These are phyloP conservation scores for Leccinum fibrillosum DNA, from an alignment of 768 basidiomycete genomes.

Conservation along the genomic window DNA sequence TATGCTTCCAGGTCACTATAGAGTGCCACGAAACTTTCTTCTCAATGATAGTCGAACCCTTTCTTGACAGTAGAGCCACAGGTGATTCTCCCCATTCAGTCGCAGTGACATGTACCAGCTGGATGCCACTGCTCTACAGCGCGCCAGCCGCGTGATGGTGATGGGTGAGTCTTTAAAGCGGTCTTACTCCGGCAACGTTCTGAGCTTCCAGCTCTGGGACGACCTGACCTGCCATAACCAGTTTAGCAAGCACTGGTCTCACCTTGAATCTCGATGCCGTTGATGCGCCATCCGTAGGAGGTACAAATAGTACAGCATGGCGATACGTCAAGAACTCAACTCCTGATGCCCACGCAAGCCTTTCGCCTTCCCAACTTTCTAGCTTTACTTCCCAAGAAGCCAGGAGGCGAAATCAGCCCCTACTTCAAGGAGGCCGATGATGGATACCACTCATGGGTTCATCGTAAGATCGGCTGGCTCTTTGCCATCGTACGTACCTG, in stretches of 20 bases:
- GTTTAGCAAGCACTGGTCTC: constrained; percentile 12
- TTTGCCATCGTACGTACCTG: constrained; percentile 18
- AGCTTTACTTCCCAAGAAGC: constrained; percentile 23
- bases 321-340: not conserved
- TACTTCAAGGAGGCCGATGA: constrained; percentile 22
- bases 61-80: not conserved
- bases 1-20: not conserved
- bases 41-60: not conserved
- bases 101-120: not conserved
- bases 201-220: constrained; percentile 1
- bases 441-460: constrained; percentile 24
- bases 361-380: constrained; percentile 27
- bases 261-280: constrained; percentile 9
- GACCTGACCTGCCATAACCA: constrained; percentile 6
- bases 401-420: constrained; percentile 27
- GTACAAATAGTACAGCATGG: constrained; percentile 15
- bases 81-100: not conserved
- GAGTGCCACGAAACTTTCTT: not conserved
- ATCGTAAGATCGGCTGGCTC: constrained; percentile 19
- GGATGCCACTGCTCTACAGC: not conserved
- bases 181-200: not conserved
- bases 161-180: not conserved
- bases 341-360: constrained; percentile 16
- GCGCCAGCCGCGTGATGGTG: not conserved
- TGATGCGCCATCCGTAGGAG: not conserved